Evolutionary conservation across 2,329 filamentous ascomycete genomes (phyloP), one percentile per base, ranked within the genome.

Genomic region (Phialophora tarda): DNA sequence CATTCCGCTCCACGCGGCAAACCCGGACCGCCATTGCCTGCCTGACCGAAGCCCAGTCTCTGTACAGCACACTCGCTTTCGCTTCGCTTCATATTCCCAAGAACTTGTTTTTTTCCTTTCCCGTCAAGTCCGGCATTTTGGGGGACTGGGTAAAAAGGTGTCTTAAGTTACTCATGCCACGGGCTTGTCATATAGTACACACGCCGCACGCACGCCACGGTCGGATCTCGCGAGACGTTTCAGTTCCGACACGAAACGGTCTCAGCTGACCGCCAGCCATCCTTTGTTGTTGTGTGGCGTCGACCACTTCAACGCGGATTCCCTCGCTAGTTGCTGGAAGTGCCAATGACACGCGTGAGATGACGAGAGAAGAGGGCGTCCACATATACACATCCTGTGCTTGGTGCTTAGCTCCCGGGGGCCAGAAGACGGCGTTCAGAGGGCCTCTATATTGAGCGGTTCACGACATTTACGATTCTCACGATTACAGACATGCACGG

Each of bases 51-150:
- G 30, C 30, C 30, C 24, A 21, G 59, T 38, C 55, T 56, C 28
- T 64, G 56, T 64, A 60, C 51, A 60, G 56, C 62, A 60, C 47
- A 44, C 44, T 60, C 56, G 24, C 26, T 60, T 59, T 64, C 30
- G 38, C 3, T 55, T 60, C 48, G 23, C 26, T 60, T 55, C 56
- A 21, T 41, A 26, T 32, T 64, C 38, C 34, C 47, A 24, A 26
- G 48, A 41, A 28, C 48, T 26, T 24, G 10, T 3, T 26, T 26
- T 51, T n/a, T n/a, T n/a, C 38, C 12, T 44, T 17, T 44, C 4
- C 17, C 38, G 5, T n/a, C 14, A 8, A 5, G 17, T 44, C 6
- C 7, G 17, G 38, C 38, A 44, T 44, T 44, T n/a, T 6, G 5
- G 4, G 38, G 17, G 38, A n/a, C 6, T n/a, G 17, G 38, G 2